Evolutionary conservation across 176 grass and related monocot species (phyloP).

Genomic region (Dactylis glomerata): DNA sequence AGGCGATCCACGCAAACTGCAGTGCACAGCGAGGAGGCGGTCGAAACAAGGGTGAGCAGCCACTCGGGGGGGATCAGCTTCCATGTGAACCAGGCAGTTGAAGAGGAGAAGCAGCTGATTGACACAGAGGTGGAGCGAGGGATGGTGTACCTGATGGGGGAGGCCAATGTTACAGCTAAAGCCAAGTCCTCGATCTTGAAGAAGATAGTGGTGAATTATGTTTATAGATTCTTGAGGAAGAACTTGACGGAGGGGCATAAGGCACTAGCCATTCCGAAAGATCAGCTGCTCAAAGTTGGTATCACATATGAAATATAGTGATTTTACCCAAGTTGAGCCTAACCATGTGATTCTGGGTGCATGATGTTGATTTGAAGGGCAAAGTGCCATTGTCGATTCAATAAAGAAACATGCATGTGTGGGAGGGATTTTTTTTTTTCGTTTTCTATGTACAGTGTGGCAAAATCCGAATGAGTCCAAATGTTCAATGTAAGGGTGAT

Average conservation of each 20-base stretch:
- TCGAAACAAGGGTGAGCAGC: constrained; percentile 16
- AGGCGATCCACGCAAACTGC: neutral
- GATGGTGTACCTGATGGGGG: constrained; percentile 63
- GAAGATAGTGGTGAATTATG: constrained; percentile 47
- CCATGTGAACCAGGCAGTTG: neutral
- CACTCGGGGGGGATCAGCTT: constrained; percentile 24
- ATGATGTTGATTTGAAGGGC: neutral
- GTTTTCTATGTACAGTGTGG: constrained; percentile 22
- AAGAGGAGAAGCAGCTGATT: constrained; percentile 44
- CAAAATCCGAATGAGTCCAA: neutral
- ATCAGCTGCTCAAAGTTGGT: constrained; percentile 72
- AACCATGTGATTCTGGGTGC: neutral
- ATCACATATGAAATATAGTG: constrained; percentile 73
- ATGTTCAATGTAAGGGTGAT: neutral
- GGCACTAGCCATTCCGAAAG: constrained; percentile 42
- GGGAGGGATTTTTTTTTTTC: neutral
- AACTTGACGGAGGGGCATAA: constrained; percentile 51
- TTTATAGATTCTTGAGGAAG: constrained; percentile 55
- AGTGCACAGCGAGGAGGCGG: constrained; percentile 44
- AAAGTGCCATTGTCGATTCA: neutral
- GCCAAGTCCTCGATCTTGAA: constrained; percentile 34
- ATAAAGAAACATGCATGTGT: neutral
- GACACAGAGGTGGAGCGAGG: constrained; percentile 50
- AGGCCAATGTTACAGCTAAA: constrained; percentile 39
- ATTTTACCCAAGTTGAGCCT: neutral